Percentiles rank a stretch among this genome's conserved stretches.
phyloP scores from a whole-genome alignment of 1,284 basidiomycete genomes.

The Schizophyllum commune region DNA sequence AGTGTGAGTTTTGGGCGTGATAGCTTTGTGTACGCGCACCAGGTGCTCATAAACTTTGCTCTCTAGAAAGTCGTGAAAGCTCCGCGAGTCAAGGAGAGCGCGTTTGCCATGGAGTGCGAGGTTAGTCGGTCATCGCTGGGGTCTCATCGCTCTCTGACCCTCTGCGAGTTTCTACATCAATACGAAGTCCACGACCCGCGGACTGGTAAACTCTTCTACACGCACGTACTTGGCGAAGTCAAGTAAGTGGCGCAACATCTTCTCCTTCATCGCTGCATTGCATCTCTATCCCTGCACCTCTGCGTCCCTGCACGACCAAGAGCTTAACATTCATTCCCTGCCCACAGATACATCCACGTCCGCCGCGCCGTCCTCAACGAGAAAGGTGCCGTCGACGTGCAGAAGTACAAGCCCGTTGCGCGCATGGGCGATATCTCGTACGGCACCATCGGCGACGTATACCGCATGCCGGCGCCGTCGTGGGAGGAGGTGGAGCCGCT shows the following conservation, averaged over 20 bases:
- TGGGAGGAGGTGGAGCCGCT: slow-evolving; percentile 26
- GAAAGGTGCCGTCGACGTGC: slow-evolving; percentile 37
- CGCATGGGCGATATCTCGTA: slow-evolving; percentile 54
- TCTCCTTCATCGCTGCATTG: too few species aligned
- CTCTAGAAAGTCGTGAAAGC: slow-evolving; percentile 45
- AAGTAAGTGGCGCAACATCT: slow-evolving; percentile 21
- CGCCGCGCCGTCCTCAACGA: slow-evolving; percentile 42
- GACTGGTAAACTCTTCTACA: slow-evolving; percentile 26
- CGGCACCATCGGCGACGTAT: slow-evolving; percentile 35
- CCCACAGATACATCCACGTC: slow-evolving; percentile 48
- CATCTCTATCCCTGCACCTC: too few species aligned
- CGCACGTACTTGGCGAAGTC: slow-evolving; percentile 50
- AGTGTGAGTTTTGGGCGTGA: slow-evolving; percentile 29
- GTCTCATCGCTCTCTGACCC: background rate
- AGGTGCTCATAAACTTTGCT: slow-evolving; percentile 8
- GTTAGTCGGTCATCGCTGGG: slow-evolving; percentile 15
- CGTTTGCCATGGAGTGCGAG: slow-evolving; percentile 67
- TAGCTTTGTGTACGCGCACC: background rate
- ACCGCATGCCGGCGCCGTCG: slow-evolving; percentile 34
- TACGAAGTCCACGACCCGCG: slow-evolving; percentile 36
- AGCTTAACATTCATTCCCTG: too few species aligned
- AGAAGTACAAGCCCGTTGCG: slow-evolving; percentile 43
- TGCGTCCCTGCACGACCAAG: too few species aligned
- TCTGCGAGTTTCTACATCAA: slow-evolving; percentile 33
- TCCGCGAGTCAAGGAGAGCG: slow-evolving; percentile 62